phyloP scores from a whole-genome alignment of 2,329 filamentous ascomycete species.

The Lizonia empirigonia region DNA sequence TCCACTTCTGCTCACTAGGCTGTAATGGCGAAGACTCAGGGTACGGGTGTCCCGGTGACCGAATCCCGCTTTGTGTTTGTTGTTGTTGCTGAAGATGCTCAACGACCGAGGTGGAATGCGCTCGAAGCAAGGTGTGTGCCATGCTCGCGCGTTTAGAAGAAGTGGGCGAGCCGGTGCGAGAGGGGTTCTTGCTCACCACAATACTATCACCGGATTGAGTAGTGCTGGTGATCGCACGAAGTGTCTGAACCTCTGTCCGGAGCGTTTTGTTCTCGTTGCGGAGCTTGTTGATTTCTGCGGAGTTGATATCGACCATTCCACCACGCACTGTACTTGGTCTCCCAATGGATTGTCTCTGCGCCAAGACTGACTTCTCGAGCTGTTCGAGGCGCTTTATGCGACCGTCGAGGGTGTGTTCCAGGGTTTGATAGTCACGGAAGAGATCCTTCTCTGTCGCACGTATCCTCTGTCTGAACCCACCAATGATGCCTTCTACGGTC shows the following conservation, averaged over 20 bases:
- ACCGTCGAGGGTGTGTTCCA: constrained; percentile 80
- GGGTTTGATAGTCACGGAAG: constrained; percentile 85
- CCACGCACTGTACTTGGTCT: constrained; percentile 48
- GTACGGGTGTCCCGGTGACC: constrained; percentile 37
- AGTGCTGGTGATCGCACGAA: constrained; percentile 55
- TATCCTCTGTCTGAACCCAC: constrained; percentile 78
- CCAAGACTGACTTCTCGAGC: constrained; percentile 74
- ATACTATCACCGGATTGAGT: constrained; percentile 31
- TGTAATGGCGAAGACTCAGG: constrained; percentile 47
- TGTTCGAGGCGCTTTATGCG: constrained; percentile 86
- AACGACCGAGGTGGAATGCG: constrained; percentile 59
- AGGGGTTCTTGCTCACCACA: constrained; percentile 33
- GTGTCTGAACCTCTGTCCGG: constrained; percentile 68
- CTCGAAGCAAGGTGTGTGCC: constrained; percentile 60
- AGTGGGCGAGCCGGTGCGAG: constrained; percentile 35
- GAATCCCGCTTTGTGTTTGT: constrained; percentile 6
- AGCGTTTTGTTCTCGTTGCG: constrained; percentile 65
- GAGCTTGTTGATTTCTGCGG: constrained; percentile 63
- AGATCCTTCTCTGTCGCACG: constrained; percentile 86
- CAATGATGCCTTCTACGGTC: constrained; percentile 80
- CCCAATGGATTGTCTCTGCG: constrained; percentile 46
- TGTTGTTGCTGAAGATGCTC: constrained; percentile 47
- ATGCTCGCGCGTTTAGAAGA: constrained; percentile 52
- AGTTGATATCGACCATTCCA: constrained; percentile 47
- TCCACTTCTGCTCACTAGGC: constrained; percentile 75